Evolutionary conservation across 1,139 yeast species (phyloP), one percentile per base, ranked within the genome.

Genomic region (Geotrichum macrosporum): DNA sequence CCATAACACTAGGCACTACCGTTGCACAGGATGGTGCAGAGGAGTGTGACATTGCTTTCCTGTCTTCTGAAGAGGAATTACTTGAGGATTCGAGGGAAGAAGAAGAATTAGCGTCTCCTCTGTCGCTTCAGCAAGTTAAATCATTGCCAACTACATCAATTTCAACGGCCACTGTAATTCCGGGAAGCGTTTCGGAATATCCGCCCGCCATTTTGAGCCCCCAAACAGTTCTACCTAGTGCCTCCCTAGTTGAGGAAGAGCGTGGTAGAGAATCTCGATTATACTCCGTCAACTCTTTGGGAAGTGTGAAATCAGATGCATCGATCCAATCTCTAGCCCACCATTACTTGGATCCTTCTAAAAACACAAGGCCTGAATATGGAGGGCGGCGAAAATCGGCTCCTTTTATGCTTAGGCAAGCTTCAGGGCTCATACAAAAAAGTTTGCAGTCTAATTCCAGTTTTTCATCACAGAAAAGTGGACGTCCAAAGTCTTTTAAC

Each of bases 61-160:
- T 41, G 20, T 41, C 42, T 20, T 35, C 49, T 18, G 49, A 46
- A 15, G 49, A 46, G 5, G 49, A 46, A 2, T 16, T 18, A 8
- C 29, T 34, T 33, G 32, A 36, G 6, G 41, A 16, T 8, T 16
- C 15, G 8, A 13, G 18, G 22, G 31, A 29, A 2, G 37, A 19
- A 3, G 47, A 43, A 9, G 35, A 44, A 24, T 16, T 44, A 13
- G 38, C 47, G 3, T 32, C 47, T 4, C 47, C 47, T 4, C 16
- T 44, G 5, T 35, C 33, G 12, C 27, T 44, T 12, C 37, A 41
- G 3, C 16, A 29, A 20, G 33, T 12, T 13, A 40, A 31, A 22
- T 16, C 38, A 15, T 39, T 33, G n/a, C 40, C 48, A n/a, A 39
- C 48, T 19, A 44, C 44, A 12, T 32, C 36, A 3, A n/a, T 44